Evolutionary conservation across 2,329 filamentous ascomycete species (phyloP).

Genomic region (Colletotrichum aenigma): DNA sequence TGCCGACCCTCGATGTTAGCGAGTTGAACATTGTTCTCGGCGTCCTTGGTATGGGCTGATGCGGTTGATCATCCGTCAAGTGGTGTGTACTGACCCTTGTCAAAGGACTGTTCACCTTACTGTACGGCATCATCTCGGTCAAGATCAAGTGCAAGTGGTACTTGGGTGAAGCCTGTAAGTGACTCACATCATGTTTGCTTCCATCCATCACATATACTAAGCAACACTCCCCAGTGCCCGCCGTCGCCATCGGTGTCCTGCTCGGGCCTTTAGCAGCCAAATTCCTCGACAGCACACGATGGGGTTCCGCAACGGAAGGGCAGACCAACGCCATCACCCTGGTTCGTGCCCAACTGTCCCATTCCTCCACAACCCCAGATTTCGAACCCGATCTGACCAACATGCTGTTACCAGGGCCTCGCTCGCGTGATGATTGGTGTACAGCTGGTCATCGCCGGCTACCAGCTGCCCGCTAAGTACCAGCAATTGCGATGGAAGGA

Average conservation of each 20-base stretch:
- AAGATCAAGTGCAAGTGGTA: conserved; percentile 59
- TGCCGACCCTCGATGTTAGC: conserved; percentile 26
- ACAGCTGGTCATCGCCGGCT: conserved; percentile 66
- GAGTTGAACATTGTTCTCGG: conserved; percentile 53
- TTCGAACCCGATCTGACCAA: not conserved
- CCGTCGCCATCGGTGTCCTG: conserved; percentile 56
- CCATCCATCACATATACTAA: not conserved
- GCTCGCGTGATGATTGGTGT: conserved; percentile 64
- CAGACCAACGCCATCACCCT: conserved; percentile 42
- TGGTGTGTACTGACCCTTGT: not conserved
- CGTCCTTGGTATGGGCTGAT: conserved; percentile 41
- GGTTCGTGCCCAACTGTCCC: conserved; percentile 22
- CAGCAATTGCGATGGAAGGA: conserved; percentile 52
- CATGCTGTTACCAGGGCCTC: conserved; percentile 38
- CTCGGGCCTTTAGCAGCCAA: conserved; percentile 60
- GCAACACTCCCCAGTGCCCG: conserved; percentile 46
- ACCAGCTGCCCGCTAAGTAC: conserved; percentile 64
- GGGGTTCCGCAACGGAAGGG: conserved; percentile 36
- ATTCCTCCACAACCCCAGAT: not conserved
- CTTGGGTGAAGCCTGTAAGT: conserved; percentile 58
- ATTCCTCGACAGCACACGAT: conserved; percentile 50
- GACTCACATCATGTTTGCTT: not conserved
- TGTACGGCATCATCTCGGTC: conserved; percentile 55
- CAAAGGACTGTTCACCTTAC: conserved; percentile 48
- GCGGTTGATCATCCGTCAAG: not conserved